A percentile compares a stretch with the other conserved stretches of the same genome.
Evolutionary conservation across 768 basidiomycete genomes (phyloP).

Genomic region (Mycena indigotica): DNA sequence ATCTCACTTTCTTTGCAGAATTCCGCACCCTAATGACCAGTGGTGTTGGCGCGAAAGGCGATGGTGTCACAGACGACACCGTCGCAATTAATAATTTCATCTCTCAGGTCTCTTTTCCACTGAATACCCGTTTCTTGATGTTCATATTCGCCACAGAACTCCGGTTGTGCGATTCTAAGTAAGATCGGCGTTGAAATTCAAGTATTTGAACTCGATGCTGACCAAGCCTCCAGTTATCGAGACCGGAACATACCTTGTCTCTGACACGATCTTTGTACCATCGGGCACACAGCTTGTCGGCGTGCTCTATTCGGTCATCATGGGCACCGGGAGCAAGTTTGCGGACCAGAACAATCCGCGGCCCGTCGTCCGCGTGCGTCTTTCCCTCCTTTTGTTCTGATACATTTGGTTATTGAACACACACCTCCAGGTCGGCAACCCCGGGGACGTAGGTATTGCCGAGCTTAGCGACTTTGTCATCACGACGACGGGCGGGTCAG

Average conservation of each 20-base stretch:
- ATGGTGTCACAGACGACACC: not conserved
- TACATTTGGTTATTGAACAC: no score
- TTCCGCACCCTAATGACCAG: not conserved
- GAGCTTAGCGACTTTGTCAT: not conserved
- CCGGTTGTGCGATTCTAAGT: not conserved
- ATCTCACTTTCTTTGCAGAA: not conserved
- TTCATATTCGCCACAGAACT: not conserved
- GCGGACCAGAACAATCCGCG: not conserved
- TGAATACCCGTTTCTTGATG: not conserved
- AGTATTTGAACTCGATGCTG: not conserved
- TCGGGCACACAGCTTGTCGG: not conserved
- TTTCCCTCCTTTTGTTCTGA: not conserved
- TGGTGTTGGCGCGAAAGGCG: not conserved
- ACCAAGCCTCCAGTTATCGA: not conserved
- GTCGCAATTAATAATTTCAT: not conserved
- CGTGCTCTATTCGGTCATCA: not conserved
- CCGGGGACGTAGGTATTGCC: not conserved
- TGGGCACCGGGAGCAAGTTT: not conserved
- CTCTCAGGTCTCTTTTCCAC: not conserved
- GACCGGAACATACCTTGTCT: not conserved
- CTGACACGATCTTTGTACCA: not conserved
- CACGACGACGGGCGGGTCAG: not conserved
- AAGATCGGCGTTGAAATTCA: no score
- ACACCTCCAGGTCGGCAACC: constrained; percentile 1
- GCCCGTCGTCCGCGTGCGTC: not conserved